Evolutionary conservation across 164 flowering plant species (phyloP).

Genomic region (Vitis riparia): DNA sequence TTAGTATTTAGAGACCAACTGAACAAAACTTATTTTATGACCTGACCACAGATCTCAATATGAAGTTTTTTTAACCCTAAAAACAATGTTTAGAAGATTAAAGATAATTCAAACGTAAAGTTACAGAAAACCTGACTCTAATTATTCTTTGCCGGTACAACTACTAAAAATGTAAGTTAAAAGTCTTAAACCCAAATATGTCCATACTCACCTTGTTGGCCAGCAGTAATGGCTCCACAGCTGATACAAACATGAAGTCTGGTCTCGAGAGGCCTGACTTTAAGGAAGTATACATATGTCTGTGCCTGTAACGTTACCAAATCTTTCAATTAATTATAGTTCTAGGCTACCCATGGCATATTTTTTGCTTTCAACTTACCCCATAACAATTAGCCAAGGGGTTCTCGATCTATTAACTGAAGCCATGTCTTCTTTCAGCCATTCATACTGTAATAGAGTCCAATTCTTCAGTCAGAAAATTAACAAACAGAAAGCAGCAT

Average conservation of each 20-base stretch:
- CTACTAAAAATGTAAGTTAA: too few species aligned
- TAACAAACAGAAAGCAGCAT: background rate
- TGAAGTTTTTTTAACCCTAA: too few species aligned
- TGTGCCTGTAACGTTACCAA: conserved; percentile 51
- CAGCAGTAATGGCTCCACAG: conserved; percentile 64
- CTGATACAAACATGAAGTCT: conserved; percentile 26
- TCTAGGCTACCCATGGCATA: too few species aligned
- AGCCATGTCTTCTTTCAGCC: conserved; percentile 78
- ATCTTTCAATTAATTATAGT: too few species aligned
- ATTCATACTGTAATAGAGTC: conserved; percentile 43
- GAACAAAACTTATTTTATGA: background rate
- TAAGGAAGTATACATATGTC: conserved; percentile 74
- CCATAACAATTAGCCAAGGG: conserved; percentile 82
- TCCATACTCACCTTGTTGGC: conserved; percentile 46
- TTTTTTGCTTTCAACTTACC: conserved; percentile 41
- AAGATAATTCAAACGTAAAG: too few species aligned
- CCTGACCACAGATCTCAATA: too few species aligned
- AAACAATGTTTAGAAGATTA: too few species aligned
- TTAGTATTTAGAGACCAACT: too few species aligned
- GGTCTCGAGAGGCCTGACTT: conserved; percentile 7
- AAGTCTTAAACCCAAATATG: too few species aligned
- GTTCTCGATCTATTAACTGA: conserved; percentile 71
- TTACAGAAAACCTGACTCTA: too few species aligned
- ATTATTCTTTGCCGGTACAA: too few species aligned
- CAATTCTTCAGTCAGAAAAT: background rate